Conservation (phyloP, 768 basidiomycete genomes). For the Amanita fuliginea region DNA sequence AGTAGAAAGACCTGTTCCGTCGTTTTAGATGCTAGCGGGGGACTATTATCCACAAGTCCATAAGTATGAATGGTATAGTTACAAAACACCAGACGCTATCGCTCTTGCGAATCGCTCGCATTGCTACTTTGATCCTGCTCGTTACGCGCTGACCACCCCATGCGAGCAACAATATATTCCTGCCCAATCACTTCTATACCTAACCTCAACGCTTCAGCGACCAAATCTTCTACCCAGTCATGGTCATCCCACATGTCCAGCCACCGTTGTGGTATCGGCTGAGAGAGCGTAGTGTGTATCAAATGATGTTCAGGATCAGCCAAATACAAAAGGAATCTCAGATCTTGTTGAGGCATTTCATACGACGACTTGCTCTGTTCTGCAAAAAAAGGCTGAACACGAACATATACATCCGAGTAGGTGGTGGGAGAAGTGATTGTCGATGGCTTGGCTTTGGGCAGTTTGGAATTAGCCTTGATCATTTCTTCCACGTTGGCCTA, state of each 20-base stretch:
- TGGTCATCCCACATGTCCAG: conserved; percentile 83
- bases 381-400: conserved; percentile 79
- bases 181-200: conserved; percentile 89
- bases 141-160: conserved; percentile 47
- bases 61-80: conserved; percentile 4
- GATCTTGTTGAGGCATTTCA: conserved; percentile 23
- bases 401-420: conserved; percentile 86
- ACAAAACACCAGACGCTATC: conserved; percentile 11
- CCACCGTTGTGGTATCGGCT: conserved; percentile 80
- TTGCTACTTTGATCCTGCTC: conserved; percentile 14
- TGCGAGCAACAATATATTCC: conserved; percentile 77
- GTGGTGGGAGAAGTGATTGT: conserved; percentile 47
- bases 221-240: conserved; percentile 92
- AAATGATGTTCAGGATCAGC: conserved; percentile 75
- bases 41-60: not conserved
- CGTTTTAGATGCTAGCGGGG: not conserved
- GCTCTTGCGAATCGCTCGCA: conserved; percentile 1
- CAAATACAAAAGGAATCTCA: conserved; percentile 64
- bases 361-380: conserved; percentile 12
- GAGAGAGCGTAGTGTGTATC: conserved; percentile 68
- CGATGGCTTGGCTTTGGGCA: conserved; percentile 21
- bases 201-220: conserved; percentile 77
- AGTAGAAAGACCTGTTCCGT: conserved; percentile 28
- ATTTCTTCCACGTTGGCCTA: conserved; percentile 74
- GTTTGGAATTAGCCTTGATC: conserved; percentile 46